Percentiles rank a stretch among this genome's conserved stretches.
These are phyloP conservation scores for Aspergillus nidulans DNA, from an alignment of 495 filamentous ascomycete genomes.

Conservation along the genomic window DNA sequence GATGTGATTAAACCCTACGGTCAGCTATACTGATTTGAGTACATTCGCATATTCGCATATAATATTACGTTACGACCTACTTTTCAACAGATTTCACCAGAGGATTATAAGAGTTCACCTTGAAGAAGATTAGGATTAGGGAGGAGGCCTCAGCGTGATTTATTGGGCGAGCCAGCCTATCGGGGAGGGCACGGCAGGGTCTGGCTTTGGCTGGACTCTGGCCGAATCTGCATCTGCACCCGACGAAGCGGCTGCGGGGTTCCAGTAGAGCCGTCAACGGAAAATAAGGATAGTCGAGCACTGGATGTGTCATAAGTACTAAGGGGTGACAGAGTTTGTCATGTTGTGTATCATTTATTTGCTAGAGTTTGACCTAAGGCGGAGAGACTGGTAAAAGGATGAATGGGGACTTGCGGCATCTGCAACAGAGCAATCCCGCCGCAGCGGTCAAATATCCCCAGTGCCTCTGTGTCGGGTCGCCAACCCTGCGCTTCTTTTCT, in stretches of 20 bases:
- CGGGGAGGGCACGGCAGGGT: background rate
- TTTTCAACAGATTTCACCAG: background rate
- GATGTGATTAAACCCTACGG: background rate
- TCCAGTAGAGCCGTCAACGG: background rate
- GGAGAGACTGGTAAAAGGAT: background rate
- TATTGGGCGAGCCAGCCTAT: background rate
- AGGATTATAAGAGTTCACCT: background rate
- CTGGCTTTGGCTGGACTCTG: background rate
- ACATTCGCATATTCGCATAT: background rate
- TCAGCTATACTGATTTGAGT: background rate
- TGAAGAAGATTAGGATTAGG: background rate
- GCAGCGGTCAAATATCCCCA: conserved; percentile 4
- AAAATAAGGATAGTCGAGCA: background rate
- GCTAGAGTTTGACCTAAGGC: background rate
- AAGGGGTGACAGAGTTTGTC: background rate
- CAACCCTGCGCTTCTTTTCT: conserved; percentile 10
- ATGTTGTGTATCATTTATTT: too few relatives aligned
- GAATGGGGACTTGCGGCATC: background rate
- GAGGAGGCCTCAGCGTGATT: background rate
- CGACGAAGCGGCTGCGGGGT: conserved; percentile 12
- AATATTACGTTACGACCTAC: background rate
- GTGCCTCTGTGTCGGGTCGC: conserved; percentile 8
- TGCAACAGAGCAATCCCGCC: background rate
- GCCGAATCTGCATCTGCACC: background rate
- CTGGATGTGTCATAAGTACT: background rate